Evolutionary conservation across 108 stramenopile genomes (phyloP).

Genomic region (Bacterosira constricta): DNA sequence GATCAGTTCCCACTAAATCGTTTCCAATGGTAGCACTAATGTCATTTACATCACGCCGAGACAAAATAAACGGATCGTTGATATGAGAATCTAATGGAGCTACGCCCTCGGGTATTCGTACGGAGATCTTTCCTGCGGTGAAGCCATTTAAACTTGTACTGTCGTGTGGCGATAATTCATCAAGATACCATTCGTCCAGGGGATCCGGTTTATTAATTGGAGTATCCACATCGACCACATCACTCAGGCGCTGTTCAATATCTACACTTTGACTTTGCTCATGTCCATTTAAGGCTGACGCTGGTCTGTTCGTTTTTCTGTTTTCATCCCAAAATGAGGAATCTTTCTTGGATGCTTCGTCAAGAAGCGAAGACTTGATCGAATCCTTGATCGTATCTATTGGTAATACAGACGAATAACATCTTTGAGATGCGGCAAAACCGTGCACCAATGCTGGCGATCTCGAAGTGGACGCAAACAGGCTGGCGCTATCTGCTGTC

Average conservation of each 20-base stretch:
- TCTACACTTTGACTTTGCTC: conserved; percentile 20
- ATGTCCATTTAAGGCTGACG: conserved; percentile 22
- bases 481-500: background rate
- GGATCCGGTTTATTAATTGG: conserved; percentile 68
- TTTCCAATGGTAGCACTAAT: conserved; percentile 78
- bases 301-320: conserved; percentile 5
- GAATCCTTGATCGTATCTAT: conserved; percentile 63
- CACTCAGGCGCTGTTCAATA: conserved; percentile 36
- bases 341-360: conserved; percentile 70
- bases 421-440: conserved; percentile 6
- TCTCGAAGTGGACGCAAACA: background rate
- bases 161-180: conserved; percentile 35
- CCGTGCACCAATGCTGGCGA: conserved; percentile 1
- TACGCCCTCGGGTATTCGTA: conserved; percentile 57
- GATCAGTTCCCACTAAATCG: conserved; percentile 80
- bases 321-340: conserved; percentile 66
- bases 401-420: conserved; percentile 41
- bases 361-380: conserved; percentile 73
- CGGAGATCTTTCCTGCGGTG: conserved; percentile 9
- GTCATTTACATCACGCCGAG: conserved; percentile 65
- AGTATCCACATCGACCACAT: conserved; percentile 46
- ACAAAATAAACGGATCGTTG: conserved; percentile 74
- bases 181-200: conserved; percentile 73
- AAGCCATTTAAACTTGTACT: conserved; percentile 2
- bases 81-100: conserved; percentile 41